A percentile compares a stretch with the other conserved stretches of the same genome.
Evolutionary conservation across 306 rosid species (phyloP).

Genomic region (Lupinus albus): DNA sequence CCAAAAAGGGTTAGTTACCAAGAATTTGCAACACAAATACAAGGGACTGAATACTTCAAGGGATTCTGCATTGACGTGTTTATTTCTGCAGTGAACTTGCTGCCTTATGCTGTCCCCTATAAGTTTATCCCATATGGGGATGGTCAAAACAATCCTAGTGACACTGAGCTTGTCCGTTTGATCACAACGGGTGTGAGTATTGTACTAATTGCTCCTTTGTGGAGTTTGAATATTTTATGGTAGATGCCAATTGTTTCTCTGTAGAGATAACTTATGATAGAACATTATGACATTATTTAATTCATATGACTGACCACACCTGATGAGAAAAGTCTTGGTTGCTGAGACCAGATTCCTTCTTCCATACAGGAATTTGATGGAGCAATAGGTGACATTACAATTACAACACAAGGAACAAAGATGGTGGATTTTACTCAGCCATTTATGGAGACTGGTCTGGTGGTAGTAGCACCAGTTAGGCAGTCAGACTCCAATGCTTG

Average conservation of each 20-base stretch:
- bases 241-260: too few species aligned
- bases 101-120: conserved; percentile 90
- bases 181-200: conserved; percentile 80
- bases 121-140: conserved; percentile 64
- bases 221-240: conserved; percentile 35
- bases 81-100: conserved; percentile 67
- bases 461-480: conserved; percentile 75
- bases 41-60: conserved; percentile 61
- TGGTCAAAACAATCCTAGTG: conserved; percentile 63
- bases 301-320: too few species aligned
- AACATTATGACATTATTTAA: too few species aligned
- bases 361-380: conserved; percentile 72
- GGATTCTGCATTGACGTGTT: conserved; percentile 95
- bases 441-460: conserved; percentile 86
- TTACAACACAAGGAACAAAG: conserved; percentile 76
- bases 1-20: conserved; percentile 64
- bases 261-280: too few species aligned
- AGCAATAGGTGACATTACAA: conserved; percentile 88
- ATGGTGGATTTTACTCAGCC: conserved; percentile 97
- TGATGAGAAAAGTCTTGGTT: too few species aligned
- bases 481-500: conserved; percentile 63
- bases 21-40: conserved; percentile 57
- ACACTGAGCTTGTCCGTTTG: conserved; percentile 64
- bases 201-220: background rate
- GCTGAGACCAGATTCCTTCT: conserved; percentile 39